Percentiles rank a stretch among this genome's conserved stretches.
phyloP scores from a whole-genome alignment of 1,139 yeast species.

The Yamadazyma conglobata region DNA sequence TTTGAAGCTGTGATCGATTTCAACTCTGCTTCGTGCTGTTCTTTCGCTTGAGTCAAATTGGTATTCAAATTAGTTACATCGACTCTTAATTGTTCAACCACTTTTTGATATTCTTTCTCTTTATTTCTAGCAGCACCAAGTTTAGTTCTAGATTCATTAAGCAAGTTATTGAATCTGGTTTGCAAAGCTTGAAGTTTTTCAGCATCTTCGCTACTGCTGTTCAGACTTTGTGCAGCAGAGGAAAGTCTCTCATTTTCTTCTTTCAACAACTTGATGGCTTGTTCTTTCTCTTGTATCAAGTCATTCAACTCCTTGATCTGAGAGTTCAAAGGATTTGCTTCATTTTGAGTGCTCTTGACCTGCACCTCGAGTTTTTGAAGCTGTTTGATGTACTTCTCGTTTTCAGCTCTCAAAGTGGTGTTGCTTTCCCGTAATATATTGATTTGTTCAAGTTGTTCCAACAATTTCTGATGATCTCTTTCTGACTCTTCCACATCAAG shows the following conservation, averaged over 20 bases:
- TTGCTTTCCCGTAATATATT: constrained; percentile 75
- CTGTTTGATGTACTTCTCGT: constrained; percentile 21
- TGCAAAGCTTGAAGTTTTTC: constrained; percentile 24
- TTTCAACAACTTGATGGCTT: constrained; percentile 28
- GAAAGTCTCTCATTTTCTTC: constrained; percentile 39
- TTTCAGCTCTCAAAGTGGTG: constrained; percentile 59
- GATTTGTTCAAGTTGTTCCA: constrained; percentile 64
- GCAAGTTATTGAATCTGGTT: constrained; percentile 25
- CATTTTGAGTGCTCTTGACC: constrained; percentile 14
- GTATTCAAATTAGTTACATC: constrained; percentile 19
- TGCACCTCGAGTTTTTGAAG: constrained; percentile 23
- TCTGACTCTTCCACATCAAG: constrained; percentile 37
- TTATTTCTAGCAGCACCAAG: constrained; percentile 22
- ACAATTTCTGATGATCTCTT: constrained; percentile 50
- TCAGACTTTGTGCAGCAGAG: constrained; percentile 12
- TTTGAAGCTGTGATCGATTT: background rate
- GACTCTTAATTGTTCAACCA: constrained; percentile 22
- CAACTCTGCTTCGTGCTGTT: constrained; percentile 7
- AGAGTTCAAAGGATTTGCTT: constrained; percentile 21
- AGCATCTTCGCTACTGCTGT: constrained; percentile 16
- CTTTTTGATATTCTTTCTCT: constrained; percentile 21
- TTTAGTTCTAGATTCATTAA: constrained; percentile 34
- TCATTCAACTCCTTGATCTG: constrained; percentile 27
- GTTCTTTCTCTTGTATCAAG: constrained; percentile 17
- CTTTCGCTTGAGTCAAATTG: constrained; percentile 9